phyloP scores from a whole-genome alignment of 2,329 filamentous ascomycete species.

The Colletotrichum sp. region DNA sequence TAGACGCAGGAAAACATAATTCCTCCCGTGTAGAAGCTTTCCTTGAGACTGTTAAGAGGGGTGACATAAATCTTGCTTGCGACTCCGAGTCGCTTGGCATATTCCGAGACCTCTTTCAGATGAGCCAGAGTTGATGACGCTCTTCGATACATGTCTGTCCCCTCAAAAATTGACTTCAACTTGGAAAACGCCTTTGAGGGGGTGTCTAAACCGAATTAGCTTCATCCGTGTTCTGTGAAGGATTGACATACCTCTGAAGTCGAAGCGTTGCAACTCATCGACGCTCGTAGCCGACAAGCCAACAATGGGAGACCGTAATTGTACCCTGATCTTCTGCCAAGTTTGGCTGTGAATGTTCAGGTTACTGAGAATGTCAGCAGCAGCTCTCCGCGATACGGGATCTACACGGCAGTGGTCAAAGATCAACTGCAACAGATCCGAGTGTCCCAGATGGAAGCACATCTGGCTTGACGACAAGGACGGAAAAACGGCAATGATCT shows the following conservation, averaged over 20 bases:
- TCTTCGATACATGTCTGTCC: conserved; percentile 72
- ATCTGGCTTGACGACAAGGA: conserved; percentile 73
- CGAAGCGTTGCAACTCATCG: conserved; percentile 88
- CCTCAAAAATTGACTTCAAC: conserved; percentile 65
- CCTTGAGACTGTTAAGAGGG: conserved; percentile 86
- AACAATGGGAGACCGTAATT: conserved; percentile 80
- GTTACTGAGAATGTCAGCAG: conserved; percentile 85
- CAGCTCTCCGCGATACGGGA: conserved; percentile 66
- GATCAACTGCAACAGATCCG: conserved; percentile 83
- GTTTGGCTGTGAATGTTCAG: conserved; percentile 81
- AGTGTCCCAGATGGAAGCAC: conserved; percentile 91
- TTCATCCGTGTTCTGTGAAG: not conserved
- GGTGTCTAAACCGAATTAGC: conserved; percentile 52
- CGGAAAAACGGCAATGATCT: conserved; percentile 83
- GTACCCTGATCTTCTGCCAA: conserved; percentile 83
- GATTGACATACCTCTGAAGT: conserved; percentile 74
- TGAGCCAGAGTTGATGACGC: conserved; percentile 80
- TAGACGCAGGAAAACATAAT: conserved; percentile 91
- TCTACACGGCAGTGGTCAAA: conserved; percentile 89
- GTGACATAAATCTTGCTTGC: conserved; percentile 81
- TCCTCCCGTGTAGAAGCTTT: conserved; percentile 86
- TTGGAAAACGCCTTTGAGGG: conserved; percentile 62
- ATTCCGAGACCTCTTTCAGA: conserved; percentile 77
- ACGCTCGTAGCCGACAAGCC: conserved; percentile 88
- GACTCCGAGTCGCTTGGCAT: conserved; percentile 77